Percentiles rank a stretch among this genome's conserved stretches.
Evolutionary conservation across 306 rosid genomes (phyloP).

Genomic region (Vigna nakashimae): DNA sequence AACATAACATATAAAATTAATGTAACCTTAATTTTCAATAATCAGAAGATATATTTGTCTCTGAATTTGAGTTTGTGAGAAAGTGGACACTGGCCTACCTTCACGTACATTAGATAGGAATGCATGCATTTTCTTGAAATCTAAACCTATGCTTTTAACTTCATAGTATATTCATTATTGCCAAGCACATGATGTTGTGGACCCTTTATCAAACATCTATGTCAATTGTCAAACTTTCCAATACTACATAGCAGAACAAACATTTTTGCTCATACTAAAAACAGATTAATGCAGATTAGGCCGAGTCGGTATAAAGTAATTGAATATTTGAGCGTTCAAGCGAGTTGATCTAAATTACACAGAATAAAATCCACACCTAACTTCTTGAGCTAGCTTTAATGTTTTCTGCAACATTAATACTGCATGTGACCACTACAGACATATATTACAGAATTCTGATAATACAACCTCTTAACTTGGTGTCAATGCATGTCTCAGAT

Average conservation of each 20-base stretch:
- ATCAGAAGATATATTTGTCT: background rate
- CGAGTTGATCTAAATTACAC: background rate
- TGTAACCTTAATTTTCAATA: background rate
- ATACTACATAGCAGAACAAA: background rate
- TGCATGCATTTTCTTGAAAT: background rate
- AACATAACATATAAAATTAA: too few relatives aligned
- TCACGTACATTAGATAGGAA: background rate
- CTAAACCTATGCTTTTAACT: background rate
- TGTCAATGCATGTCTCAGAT: background rate
- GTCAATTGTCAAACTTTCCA: background rate
- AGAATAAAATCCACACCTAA: constrained; percentile 10
- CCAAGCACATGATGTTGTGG: constrained; percentile 4
- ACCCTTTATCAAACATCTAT: background rate
- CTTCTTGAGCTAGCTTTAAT: constrained; percentile 31
- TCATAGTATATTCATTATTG: background rate
- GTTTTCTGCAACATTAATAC: constrained; percentile 15
- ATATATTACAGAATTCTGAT: background rate
- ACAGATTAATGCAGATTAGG: background rate
- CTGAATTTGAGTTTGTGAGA: background rate
- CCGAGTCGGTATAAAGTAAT: background rate
- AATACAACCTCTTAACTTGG: background rate
- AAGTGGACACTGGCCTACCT: background rate
- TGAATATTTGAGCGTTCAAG: background rate
- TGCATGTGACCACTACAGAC: constrained; percentile 12
- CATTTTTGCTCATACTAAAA: background rate